Evolutionary conservation across 2,329 filamentous ascomycete genomes (phyloP).

Genomic region (Trichoderma pleuroti): DNA sequence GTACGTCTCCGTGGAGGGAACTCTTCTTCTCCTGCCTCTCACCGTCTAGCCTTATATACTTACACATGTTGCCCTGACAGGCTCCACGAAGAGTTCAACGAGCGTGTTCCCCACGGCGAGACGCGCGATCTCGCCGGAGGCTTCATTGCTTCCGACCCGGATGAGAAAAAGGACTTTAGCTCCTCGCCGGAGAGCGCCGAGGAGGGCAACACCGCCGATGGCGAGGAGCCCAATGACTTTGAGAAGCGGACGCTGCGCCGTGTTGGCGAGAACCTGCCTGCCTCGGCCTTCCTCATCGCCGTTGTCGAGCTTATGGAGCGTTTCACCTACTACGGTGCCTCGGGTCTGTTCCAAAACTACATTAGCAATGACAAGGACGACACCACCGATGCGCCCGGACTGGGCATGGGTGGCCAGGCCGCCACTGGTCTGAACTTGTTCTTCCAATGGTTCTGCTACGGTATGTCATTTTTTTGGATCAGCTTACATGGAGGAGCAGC

Average conservation of each 20-base stretch:
- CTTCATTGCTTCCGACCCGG: slow-evolving; percentile 13
- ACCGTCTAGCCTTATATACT: background rate
- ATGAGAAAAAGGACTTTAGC: slow-evolving; percentile 16
- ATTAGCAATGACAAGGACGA: slow-evolving; percentile 38
- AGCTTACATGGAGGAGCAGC: background rate
- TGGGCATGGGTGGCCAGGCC: slow-evolving; percentile 53
- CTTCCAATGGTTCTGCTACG: slow-evolving; percentile 51
- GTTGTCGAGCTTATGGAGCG: slow-evolving; percentile 55
- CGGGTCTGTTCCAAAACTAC: slow-evolving; percentile 56
- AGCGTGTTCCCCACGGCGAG: slow-evolving; percentile 9
- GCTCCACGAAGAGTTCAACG: slow-evolving; percentile 18
- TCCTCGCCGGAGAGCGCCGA: slow-evolving; percentile 25
- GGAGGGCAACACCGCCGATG: slow-evolving; percentile 38
- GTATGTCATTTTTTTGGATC: too few species aligned
- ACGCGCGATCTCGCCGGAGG: slow-evolving; percentile 13
- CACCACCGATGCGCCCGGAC: slow-evolving; percentile 43
- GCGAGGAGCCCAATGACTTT: slow-evolving; percentile 50
- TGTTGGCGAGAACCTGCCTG: slow-evolving; percentile 52
- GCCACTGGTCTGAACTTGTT: slow-evolving; percentile 54
- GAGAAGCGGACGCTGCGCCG: slow-evolving; percentile 50
- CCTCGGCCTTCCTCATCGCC: slow-evolving; percentile 55
- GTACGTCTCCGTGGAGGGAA: background rate
- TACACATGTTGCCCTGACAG: background rate
- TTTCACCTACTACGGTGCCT: slow-evolving; percentile 56
- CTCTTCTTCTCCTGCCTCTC: background rate